These are phyloP conservation scores for Clonostachys chloroleuca DNA, from an alignment of 2,329 filamentous ascomycete species.

Conservation along the genomic window DNA sequence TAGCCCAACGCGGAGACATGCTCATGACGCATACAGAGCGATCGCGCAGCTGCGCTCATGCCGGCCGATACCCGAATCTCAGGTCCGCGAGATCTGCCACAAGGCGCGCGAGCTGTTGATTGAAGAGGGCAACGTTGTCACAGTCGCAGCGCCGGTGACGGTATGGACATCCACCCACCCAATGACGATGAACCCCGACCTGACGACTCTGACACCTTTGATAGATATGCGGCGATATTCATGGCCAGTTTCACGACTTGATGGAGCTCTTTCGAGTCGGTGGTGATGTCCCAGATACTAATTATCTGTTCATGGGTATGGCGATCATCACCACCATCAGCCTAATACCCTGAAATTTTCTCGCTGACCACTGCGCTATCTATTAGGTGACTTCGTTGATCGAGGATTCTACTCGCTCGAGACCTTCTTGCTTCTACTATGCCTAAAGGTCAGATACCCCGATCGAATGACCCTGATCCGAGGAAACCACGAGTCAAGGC, in stretches of 20 bases:
- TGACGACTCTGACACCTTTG: conserved; percentile 3
- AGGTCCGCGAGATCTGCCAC: conserved; percentile 96
- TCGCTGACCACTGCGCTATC: background rate
- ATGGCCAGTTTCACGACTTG: conserved; percentile 92
- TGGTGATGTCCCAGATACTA: conserved; percentile 90
- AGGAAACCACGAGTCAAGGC: conserved; percentile 92
- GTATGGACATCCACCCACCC: conserved; percentile 37
- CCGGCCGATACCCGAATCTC: conserved; percentile 88
- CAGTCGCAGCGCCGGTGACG: conserved; percentile 90
- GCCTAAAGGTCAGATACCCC: conserved; percentile 94
- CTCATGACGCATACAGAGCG: conserved; percentile 50
- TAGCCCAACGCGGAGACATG: background rate
- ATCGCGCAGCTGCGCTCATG: conserved; percentile 95
- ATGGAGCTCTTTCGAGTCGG: conserved; percentile 96
- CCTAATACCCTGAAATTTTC: background rate
- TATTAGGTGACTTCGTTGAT: conserved; percentile 87
- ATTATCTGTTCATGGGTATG: conserved; percentile 93
- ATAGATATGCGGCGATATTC: conserved; percentile 92
- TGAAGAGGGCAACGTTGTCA: conserved; percentile 96
- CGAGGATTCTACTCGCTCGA: conserved; percentile 97
- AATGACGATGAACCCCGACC: background rate
- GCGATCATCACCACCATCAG: background rate
- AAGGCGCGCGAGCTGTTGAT: conserved; percentile 94
- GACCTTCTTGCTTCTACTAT: conserved; percentile 91
- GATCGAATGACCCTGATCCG: conserved; percentile 95